Evolutionary conservation across 176 grass and related monocot genomes (phyloP).

Genomic region (Stipa capillata): DNA sequence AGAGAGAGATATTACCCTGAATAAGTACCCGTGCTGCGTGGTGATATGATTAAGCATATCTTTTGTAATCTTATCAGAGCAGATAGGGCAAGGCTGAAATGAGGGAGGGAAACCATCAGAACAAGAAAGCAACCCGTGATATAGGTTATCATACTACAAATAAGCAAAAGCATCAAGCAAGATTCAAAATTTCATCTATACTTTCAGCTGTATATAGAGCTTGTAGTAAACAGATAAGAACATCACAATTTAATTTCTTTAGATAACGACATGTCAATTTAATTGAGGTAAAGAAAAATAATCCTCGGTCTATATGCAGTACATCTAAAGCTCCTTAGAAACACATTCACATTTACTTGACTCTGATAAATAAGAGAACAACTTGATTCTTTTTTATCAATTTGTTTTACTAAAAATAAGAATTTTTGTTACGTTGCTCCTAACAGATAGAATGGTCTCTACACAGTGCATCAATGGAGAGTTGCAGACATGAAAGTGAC

Average conservation of each 20-base stretch:
- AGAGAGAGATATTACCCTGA: constrained; percentile 59
- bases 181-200: too few species aligned
- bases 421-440: not conserved
- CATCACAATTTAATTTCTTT: too few species aligned
- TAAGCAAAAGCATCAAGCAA: not conserved
- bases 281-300: too few species aligned
- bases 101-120: not conserved
- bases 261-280: too few species aligned
- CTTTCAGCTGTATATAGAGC: too few species aligned
- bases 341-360: not conserved
- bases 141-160: not conserved
- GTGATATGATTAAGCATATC: constrained; percentile 96
- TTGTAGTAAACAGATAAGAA: too few species aligned
- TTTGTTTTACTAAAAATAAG: not conserved
- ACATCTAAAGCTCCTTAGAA: not conserved
- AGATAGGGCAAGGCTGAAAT: constrained; percentile 85
- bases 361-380: not conserved
- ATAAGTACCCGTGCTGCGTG: constrained; percentile 82
- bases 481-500: not conserved
- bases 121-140: not conserved
- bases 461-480: not conserved
- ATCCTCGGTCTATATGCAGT: not conserved
- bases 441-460: not conserved
- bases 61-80: constrained; percentile 82
- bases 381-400: not conserved